These are phyloP conservation scores for Yamadazyma aaseri DNA, from an alignment of 1,139 yeast genomes.

Conservation along the genomic window DNA sequence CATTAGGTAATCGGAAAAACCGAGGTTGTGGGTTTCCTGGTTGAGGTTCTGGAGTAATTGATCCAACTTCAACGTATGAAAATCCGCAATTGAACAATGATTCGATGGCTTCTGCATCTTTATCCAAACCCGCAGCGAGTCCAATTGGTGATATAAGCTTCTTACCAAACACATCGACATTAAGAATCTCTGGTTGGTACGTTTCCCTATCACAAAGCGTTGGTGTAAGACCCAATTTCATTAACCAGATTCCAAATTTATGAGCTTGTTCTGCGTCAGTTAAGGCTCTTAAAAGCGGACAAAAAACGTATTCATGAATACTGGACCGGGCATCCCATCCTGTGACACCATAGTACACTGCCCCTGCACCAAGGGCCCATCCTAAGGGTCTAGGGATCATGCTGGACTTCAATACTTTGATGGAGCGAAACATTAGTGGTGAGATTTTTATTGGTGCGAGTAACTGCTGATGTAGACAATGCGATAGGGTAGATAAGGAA, in stretches of 20 bases:
- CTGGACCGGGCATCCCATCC: conserved; percentile 72
- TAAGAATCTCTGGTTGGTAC: conserved; percentile 40
- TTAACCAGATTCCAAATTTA: conserved; percentile 62
- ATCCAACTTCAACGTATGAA: conserved; percentile 89
- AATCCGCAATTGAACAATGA: conserved; percentile 76
- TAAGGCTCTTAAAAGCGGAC: conserved; percentile 71
- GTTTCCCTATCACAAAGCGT: conserved; percentile 49
- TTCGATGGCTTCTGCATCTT: conserved; percentile 93
- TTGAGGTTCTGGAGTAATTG: conserved; percentile 89
- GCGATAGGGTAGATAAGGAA: too few species aligned
- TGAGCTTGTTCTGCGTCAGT: conserved; percentile 89
- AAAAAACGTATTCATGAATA: conserved; percentile 72
- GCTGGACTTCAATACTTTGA: conserved; percentile 5
- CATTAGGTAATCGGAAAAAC: conserved; percentile 80
- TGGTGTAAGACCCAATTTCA: conserved; percentile 73
- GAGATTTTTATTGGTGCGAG: too few species aligned
- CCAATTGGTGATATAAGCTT: conserved; percentile 78
- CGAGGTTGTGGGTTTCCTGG: conserved; percentile 93
- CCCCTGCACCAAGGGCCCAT: conserved; percentile 3
- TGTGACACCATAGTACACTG: conserved; percentile 4
- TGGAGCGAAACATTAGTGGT: too few species aligned
- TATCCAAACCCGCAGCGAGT: conserved; percentile 94
- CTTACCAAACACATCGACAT: conserved; percentile 63
- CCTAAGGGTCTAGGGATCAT: conserved; percentile 6
- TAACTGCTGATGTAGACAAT: too few species aligned